Conservation (phyloP, 192 early-diverging fungal species). For the Backusella macrospora region DNA sequence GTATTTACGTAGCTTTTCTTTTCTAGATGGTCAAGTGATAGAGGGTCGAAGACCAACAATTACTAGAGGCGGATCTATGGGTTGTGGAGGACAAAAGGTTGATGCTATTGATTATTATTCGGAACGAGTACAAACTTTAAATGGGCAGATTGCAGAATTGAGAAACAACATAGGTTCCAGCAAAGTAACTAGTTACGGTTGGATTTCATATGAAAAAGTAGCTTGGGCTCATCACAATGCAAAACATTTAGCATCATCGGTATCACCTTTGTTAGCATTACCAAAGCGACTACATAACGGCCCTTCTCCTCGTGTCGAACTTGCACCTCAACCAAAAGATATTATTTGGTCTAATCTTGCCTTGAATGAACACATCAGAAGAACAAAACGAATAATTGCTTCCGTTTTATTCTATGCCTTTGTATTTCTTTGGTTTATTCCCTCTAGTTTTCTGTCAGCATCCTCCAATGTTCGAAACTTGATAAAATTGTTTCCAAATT, state of each 20-base stretch:
- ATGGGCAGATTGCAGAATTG: slow-evolving; percentile 54
- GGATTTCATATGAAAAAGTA: slow-evolving; percentile 67
- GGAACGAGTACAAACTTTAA: slow-evolving; percentile 58
- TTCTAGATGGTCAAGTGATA: slow-evolving; percentile 34
- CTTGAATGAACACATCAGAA: slow-evolving; percentile 52
- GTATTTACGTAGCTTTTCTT: background rate
- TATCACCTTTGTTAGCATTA: slow-evolving; percentile 27
- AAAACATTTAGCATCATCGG: slow-evolving; percentile 42
- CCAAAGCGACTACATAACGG: slow-evolving; percentile 17
- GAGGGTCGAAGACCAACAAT: slow-evolving; percentile 41
- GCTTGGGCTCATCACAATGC: slow-evolving; percentile 49
- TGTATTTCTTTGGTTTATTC: slow-evolving; percentile 70
- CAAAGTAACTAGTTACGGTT: slow-evolving; percentile 68
- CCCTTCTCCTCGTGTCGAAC: slow-evolving; percentile 38
- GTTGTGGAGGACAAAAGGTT: slow-evolving; percentile 51
- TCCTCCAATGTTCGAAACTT: slow-evolving; percentile 62
- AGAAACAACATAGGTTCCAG: slow-evolving; percentile 50
- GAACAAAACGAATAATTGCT: slow-evolving; percentile 44
- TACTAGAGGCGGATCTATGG: slow-evolving; percentile 29
- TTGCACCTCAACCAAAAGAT: slow-evolving; percentile 76
- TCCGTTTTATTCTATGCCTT: slow-evolving; percentile 54
- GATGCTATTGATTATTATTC: slow-evolving; percentile 78
- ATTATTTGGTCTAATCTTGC: slow-evolving; percentile 76
- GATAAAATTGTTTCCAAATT: slow-evolving; percentile 53
- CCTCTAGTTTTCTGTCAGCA: slow-evolving; percentile 62